Evolutionary conservation across 1,284 basidiomycete genomes (phyloP).

Genomic region (Coniophora puteana): DNA sequence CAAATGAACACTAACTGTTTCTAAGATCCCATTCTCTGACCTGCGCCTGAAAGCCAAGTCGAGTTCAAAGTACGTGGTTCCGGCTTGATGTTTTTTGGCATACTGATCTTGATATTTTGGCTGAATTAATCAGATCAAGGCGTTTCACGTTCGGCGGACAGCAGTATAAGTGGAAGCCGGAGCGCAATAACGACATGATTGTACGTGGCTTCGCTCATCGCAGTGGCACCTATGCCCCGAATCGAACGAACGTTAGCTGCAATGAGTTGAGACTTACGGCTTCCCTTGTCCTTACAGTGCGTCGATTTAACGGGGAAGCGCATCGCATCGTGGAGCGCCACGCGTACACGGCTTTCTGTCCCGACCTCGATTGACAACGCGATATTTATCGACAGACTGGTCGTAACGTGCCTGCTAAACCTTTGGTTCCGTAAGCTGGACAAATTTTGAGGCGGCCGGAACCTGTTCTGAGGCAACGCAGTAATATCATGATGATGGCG

Average conservation of each 20-base stretch:
- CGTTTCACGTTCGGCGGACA: slow-evolving; percentile 46
- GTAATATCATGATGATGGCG: too few relatives aligned
- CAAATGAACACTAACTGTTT: too few relatives aligned
- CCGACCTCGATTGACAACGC: slow-evolving; percentile 33
- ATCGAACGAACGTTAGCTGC: too few relatives aligned
- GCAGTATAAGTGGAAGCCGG: slow-evolving; percentile 59
- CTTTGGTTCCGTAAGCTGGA: slow-evolving; percentile 44
- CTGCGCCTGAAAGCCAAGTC: slow-evolving; percentile 46
- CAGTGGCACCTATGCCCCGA: background rate
- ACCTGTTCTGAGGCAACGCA: too few relatives aligned
- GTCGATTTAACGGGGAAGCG: slow-evolving; percentile 43
- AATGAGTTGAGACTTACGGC: background rate
- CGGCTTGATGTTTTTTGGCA: background rate
- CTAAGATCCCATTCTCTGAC: slow-evolving; percentile 43
- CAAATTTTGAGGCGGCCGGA: slow-evolving; percentile 32
- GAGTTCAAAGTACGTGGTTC: slow-evolving; percentile 42
- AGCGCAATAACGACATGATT: slow-evolving; percentile 41
- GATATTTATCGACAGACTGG: slow-evolving; percentile 51
- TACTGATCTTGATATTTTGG: slow-evolving; percentile 1
- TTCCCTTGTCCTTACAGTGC: slow-evolving; percentile 36
- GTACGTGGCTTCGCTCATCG: slow-evolving; percentile 24
- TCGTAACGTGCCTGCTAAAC: slow-evolving; percentile 54
- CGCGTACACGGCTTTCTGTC: too few relatives aligned
- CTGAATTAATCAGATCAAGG: slow-evolving; percentile 39
- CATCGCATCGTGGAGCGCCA: slow-evolving; percentile 49